Evolutionary conservation across 2,329 filamentous ascomycete genomes (phyloP).

Genomic region (Epichloe glyceriae): DNA sequence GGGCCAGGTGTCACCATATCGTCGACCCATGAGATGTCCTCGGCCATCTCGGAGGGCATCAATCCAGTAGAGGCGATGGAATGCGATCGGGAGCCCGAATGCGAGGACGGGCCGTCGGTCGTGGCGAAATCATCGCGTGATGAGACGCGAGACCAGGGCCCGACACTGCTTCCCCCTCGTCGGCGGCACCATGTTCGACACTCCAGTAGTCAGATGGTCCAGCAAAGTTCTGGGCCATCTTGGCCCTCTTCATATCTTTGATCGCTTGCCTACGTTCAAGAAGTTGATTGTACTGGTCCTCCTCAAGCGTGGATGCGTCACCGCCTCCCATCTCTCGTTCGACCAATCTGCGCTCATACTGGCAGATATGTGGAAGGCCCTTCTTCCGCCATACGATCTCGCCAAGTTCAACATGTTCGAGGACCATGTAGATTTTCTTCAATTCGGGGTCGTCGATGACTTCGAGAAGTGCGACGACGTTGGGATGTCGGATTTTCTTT

Average conservation of each 20-base stretch:
- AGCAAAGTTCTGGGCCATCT: slow-evolving; percentile 35
- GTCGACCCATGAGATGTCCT: slow-evolving; percentile 28
- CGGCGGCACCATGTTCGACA: slow-evolving; percentile 59
- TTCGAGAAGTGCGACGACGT: slow-evolving; percentile 88
- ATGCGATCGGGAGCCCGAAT: slow-evolving; percentile 26
- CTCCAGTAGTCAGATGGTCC: slow-evolving; percentile 63
- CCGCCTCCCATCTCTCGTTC: slow-evolving; percentile 57
- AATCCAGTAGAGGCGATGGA: slow-evolving; percentile 29
- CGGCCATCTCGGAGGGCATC: slow-evolving; percentile 21
- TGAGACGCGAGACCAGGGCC: slow-evolving; percentile 28
- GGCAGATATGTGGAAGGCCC: slow-evolving; percentile 69
- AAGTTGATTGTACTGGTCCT: slow-evolving; percentile 46
- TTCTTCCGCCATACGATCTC: slow-evolving; percentile 92
- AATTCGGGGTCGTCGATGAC: slow-evolving; percentile 94
- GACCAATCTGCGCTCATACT: slow-evolving; percentile 68
- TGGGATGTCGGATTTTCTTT: slow-evolving; percentile 96
- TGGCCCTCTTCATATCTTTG: slow-evolving; percentile 45
- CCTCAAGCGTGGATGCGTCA: slow-evolving; percentile 43
- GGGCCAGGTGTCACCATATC: slow-evolving; percentile 42
- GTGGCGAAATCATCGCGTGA: slow-evolving; percentile 27
- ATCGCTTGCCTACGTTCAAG: slow-evolving; percentile 45
- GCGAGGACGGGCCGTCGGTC: slow-evolving; percentile 23
- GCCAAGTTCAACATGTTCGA: slow-evolving; percentile 88
- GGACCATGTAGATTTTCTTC: slow-evolving; percentile 96
- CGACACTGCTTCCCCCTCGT: slow-evolving; percentile 32